Conservation (phyloP, 2,329 filamentous ascomycete species). For the Stenocarpella maydis region DNA sequence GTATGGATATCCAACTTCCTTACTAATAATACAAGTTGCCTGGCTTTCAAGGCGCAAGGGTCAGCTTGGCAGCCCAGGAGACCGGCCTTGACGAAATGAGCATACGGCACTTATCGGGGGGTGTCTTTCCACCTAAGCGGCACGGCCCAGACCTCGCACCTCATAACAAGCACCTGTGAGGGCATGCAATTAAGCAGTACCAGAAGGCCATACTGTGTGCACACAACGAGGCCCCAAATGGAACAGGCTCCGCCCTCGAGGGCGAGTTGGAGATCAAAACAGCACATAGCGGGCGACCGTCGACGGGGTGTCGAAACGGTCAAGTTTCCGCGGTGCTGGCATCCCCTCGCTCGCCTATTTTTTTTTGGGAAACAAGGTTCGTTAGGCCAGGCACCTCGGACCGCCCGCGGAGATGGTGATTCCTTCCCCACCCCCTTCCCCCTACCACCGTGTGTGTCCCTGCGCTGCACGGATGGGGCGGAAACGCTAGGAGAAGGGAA, state of each 20-base stretch:
- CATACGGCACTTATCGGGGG: not conserved
- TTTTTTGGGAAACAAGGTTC: conserved; percentile 25
- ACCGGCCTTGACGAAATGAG: not conserved
- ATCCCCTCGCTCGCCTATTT: not conserved
- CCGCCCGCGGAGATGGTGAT: conserved; percentile 1
- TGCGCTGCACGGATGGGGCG: conserved; percentile 6
- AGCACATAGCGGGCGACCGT: not conserved
- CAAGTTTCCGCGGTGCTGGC: conserved; percentile 6
- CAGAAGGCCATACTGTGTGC: conserved; percentile 13
- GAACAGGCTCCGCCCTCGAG: not conserved
- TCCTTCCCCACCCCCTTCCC: not conserved
- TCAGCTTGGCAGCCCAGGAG: too few relatives aligned
- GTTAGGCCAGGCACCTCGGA: conserved; percentile 5
- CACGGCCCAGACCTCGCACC: not conserved
- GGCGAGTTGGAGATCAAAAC: not conserved
- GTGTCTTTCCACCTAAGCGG: not conserved
- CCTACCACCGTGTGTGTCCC: not conserved
- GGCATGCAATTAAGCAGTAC: conserved; percentile 15
- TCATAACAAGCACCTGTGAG: not conserved
- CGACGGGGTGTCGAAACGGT: conserved; percentile 1
- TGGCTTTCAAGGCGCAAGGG: not conserved
- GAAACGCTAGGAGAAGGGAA: not conserved
- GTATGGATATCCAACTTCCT: too few relatives aligned
- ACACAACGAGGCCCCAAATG: not conserved
- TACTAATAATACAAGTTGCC: not conserved